Percentiles rank a stretch among this genome's conserved stretches.
Evolutionary conservation across 306 rosid species (phyloP).

Genomic region (Glycine soja): DNA sequence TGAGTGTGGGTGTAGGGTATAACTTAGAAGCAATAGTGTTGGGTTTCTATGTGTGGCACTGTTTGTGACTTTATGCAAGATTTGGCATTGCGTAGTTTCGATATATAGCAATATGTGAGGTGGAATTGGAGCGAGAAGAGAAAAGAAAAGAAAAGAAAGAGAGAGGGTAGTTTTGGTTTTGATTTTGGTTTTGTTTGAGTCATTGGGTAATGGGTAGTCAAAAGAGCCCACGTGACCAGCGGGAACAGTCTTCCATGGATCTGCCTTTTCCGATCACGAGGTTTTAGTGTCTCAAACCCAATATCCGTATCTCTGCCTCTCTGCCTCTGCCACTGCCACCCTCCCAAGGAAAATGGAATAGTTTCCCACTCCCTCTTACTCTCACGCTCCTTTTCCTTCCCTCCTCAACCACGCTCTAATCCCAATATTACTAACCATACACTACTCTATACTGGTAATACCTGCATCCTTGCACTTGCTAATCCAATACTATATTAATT

Average conservation of each 20-base stretch:
- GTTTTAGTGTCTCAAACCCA: slow-evolving; percentile 59
- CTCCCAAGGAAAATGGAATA: slow-evolving; percentile 84
- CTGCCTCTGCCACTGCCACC: slow-evolving; percentile 64
- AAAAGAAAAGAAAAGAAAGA: too few species aligned
- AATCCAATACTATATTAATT: too few species aligned
- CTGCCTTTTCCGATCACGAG: slow-evolving; percentile 99
- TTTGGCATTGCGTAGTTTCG: background rate
- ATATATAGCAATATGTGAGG: background rate
- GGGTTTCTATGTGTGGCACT: slow-evolving; percentile 5
- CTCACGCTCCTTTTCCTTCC: slow-evolving; percentile 36
- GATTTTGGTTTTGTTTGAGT: slow-evolving; percentile 28
- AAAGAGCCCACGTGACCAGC: slow-evolving; percentile 88
- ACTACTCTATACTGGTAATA: too few species aligned
- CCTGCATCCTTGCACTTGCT: too few species aligned
- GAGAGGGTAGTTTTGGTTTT: too few species aligned
- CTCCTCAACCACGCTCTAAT: slow-evolving; percentile 49
- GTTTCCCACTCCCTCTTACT: background rate
- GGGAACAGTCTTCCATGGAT: slow-evolving; percentile 97
- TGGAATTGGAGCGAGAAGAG: background rate
- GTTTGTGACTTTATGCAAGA: background rate
- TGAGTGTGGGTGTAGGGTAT: slow-evolving; percentile 46
- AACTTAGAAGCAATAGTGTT: background rate
- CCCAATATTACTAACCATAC: slow-evolving; percentile 41
- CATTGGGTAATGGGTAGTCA: slow-evolving; percentile 65
- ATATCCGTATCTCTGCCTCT: slow-evolving; percentile 58